Evolutionary conservation across 2,329 filamentous ascomycete genomes (phyloP).

Genomic region (Arthrinium phaeospermum): DNA sequence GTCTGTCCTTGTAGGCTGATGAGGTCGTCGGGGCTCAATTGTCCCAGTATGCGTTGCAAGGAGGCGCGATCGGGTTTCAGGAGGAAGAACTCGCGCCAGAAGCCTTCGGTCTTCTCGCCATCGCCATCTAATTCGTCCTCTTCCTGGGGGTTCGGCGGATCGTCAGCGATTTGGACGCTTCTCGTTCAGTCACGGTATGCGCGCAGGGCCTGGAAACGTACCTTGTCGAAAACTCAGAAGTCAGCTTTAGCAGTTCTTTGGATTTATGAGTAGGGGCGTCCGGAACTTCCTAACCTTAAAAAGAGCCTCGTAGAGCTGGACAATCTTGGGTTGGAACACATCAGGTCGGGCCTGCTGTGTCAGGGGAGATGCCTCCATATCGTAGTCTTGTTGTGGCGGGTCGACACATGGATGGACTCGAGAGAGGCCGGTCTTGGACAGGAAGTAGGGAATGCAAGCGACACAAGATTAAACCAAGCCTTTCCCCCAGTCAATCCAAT

Average conservation of each 20-base stretch:
- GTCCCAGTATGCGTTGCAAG: slow-evolving; percentile 71
- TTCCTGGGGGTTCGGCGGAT: slow-evolving; percentile 33
- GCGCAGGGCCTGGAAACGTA: slow-evolving; percentile 17
- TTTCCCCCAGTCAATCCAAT: neutral
- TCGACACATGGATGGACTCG: slow-evolving; percentile 27
- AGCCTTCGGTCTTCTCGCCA: slow-evolving; percentile 79
- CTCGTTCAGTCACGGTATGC: neutral
- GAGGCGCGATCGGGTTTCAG: slow-evolving; percentile 77
- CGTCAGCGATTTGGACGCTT: slow-evolving; percentile 27
- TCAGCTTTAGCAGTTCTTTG: slow-evolving; percentile 20
- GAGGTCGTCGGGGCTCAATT: slow-evolving; percentile 75
- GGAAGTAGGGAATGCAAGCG: neutral
- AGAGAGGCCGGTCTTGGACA: neutral
- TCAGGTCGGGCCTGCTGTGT: slow-evolving; percentile 91
- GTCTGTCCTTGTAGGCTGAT: slow-evolving; percentile 79
- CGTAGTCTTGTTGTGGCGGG: slow-evolving; percentile 21
- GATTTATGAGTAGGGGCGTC: slow-evolving; percentile 13
- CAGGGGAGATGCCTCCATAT: slow-evolving; percentile 89
- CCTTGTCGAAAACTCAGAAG: slow-evolving; percentile 21
- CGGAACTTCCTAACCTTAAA: slow-evolving; percentile 66
- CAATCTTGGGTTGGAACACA: slow-evolving; percentile 92
- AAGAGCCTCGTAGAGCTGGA: slow-evolving; percentile 83
- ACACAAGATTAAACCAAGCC: neutral
- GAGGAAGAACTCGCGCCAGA: slow-evolving; percentile 96
- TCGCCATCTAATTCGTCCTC: slow-evolving; percentile 64